Conservation (phyloP, 2,329 filamentous ascomycete genomes). For the Phoma sp. region DNA sequence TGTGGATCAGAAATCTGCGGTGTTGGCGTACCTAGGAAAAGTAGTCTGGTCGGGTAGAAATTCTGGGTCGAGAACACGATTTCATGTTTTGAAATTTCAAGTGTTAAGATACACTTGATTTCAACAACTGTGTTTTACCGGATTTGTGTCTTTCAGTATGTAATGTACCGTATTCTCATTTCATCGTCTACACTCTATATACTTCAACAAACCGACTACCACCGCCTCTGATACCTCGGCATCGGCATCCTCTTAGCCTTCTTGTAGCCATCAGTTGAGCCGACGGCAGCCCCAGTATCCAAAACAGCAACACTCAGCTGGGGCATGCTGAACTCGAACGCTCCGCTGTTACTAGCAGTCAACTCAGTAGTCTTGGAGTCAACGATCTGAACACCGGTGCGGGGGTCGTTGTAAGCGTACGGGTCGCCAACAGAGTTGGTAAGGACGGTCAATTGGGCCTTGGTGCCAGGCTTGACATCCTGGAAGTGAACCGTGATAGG, state of each 20-base stretch:
- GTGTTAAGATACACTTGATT: too few relatives aligned
- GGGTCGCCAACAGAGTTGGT: slow-evolving; percentile 51
- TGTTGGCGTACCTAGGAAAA: too few relatives aligned
- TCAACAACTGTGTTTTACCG: too few relatives aligned
- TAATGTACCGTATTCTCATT: too few relatives aligned
- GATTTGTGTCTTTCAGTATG: too few relatives aligned
- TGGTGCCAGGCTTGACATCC: slow-evolving; percentile 35
- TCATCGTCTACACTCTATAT: neutral
- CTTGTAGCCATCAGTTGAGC: slow-evolving; percentile 12
- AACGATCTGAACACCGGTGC: slow-evolving; percentile 57
- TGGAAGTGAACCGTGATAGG: slow-evolving; percentile 40
- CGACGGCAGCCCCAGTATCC: slow-evolving; percentile 44
- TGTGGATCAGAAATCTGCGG: too few relatives aligned
- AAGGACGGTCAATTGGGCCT: slow-evolving; percentile 51
- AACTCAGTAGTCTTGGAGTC: slow-evolving; percentile 28
- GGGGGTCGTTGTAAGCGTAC: slow-evolving; percentile 52
- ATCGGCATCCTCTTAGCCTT: slow-evolving; percentile 15
- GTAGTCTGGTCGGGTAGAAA: too few relatives aligned
- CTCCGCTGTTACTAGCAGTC: slow-evolving; percentile 52
- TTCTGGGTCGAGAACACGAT: too few relatives aligned
- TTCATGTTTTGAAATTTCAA: too few relatives aligned
- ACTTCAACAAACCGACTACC: neutral
- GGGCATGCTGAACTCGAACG: slow-evolving; percentile 62
- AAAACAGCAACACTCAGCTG: slow-evolving; percentile 65
- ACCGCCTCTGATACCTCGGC: slow-evolving; percentile 13